A percentile compares a stretch with the other conserved stretches of the same genome.
Conservation (phyloP, 345 rosid species). For the Lumnitzera racemosa region DNA sequence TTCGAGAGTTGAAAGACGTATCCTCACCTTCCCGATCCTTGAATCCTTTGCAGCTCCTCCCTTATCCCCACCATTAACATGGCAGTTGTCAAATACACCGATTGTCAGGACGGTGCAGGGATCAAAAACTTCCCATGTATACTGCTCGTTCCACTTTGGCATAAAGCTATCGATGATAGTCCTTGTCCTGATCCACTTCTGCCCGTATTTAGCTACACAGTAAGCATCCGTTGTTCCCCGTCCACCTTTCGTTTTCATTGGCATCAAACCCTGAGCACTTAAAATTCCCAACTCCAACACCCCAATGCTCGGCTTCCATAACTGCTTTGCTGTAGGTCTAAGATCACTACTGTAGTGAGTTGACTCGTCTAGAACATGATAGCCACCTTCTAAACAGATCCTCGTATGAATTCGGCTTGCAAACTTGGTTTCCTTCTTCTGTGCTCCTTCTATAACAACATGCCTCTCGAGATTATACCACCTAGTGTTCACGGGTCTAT, state of each 20-base stretch:
- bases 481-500: slow-evolving; percentile 10
- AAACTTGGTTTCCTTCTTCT: slow-evolving; percentile 27
- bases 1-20: slow-evolving; percentile 40
- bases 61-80: slow-evolving; percentile 15
- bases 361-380: slow-evolving; percentile 53
- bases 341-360: slow-evolving; percentile 42
- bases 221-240: slow-evolving; percentile 34
- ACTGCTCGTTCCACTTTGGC: slow-evolving; percentile 43
- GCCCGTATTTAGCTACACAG: slow-evolving; percentile 42
- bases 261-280: slow-evolving; percentile 31
- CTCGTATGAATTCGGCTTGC: slow-evolving; percentile 31
- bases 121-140: slow-evolving; percentile 39
- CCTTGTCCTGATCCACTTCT: slow-evolving; percentile 37
- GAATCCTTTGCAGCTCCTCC: slow-evolving; percentile 23
- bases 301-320: slow-evolving; percentile 35
- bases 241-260: slow-evolving; percentile 37
- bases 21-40: slow-evolving; percentile 46
- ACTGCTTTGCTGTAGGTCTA: slow-evolving; percentile 27
- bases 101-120: slow-evolving; percentile 31
- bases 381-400: slow-evolving; percentile 44
- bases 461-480: slow-evolving; percentile 35
- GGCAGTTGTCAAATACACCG: slow-evolving; percentile 35
- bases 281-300: slow-evolving; percentile 44
- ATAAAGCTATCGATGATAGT: slow-evolving; percentile 21
- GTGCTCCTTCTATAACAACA: slow-evolving; percentile 13